phyloP scores from a whole-genome alignment of 208 protist genomes.

The Lotmaria passim region DNA sequence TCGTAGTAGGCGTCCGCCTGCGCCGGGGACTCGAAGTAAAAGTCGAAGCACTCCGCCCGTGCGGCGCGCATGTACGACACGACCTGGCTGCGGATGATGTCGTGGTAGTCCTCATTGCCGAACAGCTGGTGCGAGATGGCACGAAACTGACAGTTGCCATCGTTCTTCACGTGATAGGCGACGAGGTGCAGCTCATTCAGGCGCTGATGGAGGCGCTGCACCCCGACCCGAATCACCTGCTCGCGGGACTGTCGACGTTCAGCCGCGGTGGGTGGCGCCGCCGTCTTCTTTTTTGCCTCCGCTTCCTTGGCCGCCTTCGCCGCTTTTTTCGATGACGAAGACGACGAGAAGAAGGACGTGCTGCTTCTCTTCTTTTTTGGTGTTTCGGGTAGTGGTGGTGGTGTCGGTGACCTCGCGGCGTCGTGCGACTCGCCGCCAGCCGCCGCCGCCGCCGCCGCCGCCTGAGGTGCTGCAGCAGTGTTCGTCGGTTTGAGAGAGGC shows the following conservation, averaged over 20 bases:
- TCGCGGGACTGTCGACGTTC: slow-evolving; percentile 38
- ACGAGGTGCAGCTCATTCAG: slow-evolving; percentile 63
- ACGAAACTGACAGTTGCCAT: slow-evolving; percentile 92
- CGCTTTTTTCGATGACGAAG: slow-evolving; percentile 21
- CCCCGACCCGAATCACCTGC: slow-evolving; percentile 72
- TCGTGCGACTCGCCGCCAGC: background rate
- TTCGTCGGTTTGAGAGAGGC: background rate
- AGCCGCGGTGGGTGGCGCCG: slow-evolving; percentile 7
- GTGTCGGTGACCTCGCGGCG: background rate
- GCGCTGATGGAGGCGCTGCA: slow-evolving; percentile 58
- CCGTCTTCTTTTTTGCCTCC: slow-evolving; percentile 15
- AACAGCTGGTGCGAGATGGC: slow-evolving; percentile 87
- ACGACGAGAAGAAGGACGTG: background rate
- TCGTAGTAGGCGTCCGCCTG: slow-evolving; percentile 75
- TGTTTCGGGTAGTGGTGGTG: background rate
- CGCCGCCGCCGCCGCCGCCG: background rate
- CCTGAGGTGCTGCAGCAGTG: background rate
- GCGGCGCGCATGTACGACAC: slow-evolving; percentile 84
- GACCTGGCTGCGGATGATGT: slow-evolving; percentile 75
- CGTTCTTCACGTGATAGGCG: slow-evolving; percentile 66
- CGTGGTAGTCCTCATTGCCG: slow-evolving; percentile 82
- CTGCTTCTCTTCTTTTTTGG: slow-evolving; percentile 27
- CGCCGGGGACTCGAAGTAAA: slow-evolving; percentile 71
- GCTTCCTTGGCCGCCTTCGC: slow-evolving; percentile 13
- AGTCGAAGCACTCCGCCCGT: slow-evolving; percentile 72